Base-by-base conservation (phyloP, 176 grass and related monocot species). In the Triticum monococcum region DNA sequence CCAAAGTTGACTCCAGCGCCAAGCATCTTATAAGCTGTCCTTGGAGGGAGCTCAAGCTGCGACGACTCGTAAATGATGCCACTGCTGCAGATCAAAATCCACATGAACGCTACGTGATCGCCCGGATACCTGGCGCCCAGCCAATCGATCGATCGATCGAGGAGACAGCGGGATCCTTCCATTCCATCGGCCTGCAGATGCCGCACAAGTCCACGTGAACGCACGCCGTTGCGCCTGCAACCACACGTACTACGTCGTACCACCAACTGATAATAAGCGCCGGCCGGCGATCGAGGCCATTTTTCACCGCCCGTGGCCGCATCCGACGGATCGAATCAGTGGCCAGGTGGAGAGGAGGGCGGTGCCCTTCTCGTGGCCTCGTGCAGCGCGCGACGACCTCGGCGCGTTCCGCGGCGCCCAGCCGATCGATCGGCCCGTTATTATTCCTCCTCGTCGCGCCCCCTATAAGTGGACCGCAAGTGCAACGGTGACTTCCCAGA, bases 131-230 rank as follows among this genome's bases (percentile, higher is more conserved):
- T 20, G 18, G 56, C 56, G 64, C 23, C 16, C 25, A 3, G 12
- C 54, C 45, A 59, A 20, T 59, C 18, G 62, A 45, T 79, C n/a
- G 6, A 20, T 57, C 7, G 62, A 60, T 79, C n/a, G 0, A 28
- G 78, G 78, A 68, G 56, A 45, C 82, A 75, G 36, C 28, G 70
- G 69, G 64, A 84, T 64, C 69, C 56, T 84, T 37, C 68, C 54
- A 18, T 73, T 43, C 54, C 24, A 61, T n/a, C 54, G 68, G 68
- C 81, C n/a, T 17, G 64, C 59, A 20, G 12, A 26, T 14, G 77
- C 57, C 23, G 7, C 40, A 14, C 12, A 35, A 0, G 7, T 17
- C 80, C 81, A 83, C 33, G 50, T 72, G 81, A 73, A 0, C 9
- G 23, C 81, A 72, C 32, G 72, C 72, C 24, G 40, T 17, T 8